These are phyloP conservation scores for Cinnamomum micranthum DNA, from an alignment of 164 flowering plant genomes.

Conservation along the genomic window DNA sequence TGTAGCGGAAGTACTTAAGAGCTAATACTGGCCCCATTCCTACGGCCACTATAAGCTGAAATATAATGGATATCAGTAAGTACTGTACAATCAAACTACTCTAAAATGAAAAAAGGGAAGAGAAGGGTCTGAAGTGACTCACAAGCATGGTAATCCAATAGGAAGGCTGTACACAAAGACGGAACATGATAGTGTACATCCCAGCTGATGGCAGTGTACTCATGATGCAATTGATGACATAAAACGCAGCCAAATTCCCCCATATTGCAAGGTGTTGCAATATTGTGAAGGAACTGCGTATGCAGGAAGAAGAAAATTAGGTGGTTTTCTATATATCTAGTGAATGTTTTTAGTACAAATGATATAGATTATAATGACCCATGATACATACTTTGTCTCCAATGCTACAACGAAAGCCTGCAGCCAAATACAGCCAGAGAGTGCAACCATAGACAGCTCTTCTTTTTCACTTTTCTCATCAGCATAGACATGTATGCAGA, in stretches of 20 bases:
- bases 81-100: not conserved
- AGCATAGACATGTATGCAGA: conserved; percentile 81
- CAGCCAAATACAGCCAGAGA: conserved; percentile 98
- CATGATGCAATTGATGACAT: conserved; percentile 73
- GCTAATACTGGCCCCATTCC: conserved; percentile 95
- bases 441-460: conserved; percentile 94
- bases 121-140: conserved; percentile 30
- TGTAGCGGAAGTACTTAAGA: conserved; percentile 83
- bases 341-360: not conserved
- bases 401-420: conserved; percentile 92
- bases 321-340: not conserved
- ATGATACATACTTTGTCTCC: conserved; percentile 79
- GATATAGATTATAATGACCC: not conserved
- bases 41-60: conserved; percentile 78
- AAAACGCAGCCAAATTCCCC: conserved; percentile 84
- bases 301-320: not conserved
- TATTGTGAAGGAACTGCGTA: conserved; percentile 83
- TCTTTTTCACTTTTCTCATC: conserved; percentile 93
- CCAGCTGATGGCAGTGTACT: conserved; percentile 84
- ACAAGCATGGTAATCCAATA: conserved; percentile 89
- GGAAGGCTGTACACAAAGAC: conserved; percentile 81
- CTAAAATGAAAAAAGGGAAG: not conserved
- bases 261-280: conserved; percentile 92
- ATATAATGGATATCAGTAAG: conserved; percentile 15
- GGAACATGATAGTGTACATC: conserved; percentile 95